phyloP scores from a whole-genome alignment of 2,329 filamentous ascomycete genomes.

The Salinomyces thailandicus region DNA sequence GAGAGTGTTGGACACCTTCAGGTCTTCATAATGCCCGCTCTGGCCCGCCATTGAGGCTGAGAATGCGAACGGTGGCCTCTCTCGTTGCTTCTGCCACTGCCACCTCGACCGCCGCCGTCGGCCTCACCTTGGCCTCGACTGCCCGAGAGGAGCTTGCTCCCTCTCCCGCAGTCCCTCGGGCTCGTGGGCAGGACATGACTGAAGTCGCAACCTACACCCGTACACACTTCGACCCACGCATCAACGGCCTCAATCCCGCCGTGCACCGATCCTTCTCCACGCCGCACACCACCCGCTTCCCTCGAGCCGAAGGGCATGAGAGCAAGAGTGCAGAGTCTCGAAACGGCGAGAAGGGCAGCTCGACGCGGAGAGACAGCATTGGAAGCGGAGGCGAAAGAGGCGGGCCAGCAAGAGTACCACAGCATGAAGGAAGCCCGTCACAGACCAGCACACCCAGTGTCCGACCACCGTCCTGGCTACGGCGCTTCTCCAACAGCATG shows the following conservation, averaged over 20 bases:
- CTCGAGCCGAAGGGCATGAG: neutral
- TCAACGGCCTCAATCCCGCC: conserved; percentile 1
- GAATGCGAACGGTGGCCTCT: conserved; percentile 13
- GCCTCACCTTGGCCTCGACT: conserved; percentile 26
- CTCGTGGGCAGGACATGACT: conserved; percentile 15
- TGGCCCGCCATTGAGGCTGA: conserved; percentile 1
- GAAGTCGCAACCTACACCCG: conserved; percentile 14
- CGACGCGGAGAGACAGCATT: conserved; percentile 8
- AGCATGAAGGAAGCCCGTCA: conserved; percentile 7
- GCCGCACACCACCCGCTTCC: neutral
- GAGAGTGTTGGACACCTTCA: no score
- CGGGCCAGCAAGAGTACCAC: conserved; percentile 2
- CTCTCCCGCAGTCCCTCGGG: conserved; percentile 22
- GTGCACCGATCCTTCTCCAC: conserved; percentile 10
- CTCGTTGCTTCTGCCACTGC: conserved; percentile 53
- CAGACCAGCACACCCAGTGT: conserved; percentile 8
- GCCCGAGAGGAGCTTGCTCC: conserved; percentile 8
- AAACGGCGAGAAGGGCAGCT: conserved; percentile 11
- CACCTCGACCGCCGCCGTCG: conserved; percentile 49
- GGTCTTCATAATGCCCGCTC: neutral
- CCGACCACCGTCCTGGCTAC: conserved; percentile 52
- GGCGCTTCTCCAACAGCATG: conserved; percentile 48
- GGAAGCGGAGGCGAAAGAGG: conserved; percentile 1
- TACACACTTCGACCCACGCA: conserved; percentile 4
- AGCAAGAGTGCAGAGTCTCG: neutral